Conservation (phyloP, 768 basidiomycete species). For the Boletellus emodensis region DNA sequence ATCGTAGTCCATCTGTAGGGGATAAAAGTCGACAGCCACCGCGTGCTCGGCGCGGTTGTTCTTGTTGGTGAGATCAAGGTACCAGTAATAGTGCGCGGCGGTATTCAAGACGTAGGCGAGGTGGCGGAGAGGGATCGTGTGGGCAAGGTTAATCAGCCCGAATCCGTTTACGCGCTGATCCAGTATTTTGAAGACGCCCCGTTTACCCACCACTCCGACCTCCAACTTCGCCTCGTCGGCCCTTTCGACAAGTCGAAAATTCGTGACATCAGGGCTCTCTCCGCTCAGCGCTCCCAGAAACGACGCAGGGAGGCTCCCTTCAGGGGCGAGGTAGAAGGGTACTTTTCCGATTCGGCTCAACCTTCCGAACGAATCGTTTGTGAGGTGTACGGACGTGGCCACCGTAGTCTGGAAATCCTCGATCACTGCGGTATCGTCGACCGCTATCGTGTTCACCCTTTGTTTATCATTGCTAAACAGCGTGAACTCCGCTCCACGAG, state of each 20-base stretch:
- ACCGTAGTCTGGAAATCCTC: constrained; percentile 13
- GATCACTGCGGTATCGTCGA: constrained; percentile 9
- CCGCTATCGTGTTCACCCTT: not conserved
- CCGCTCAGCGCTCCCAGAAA: not conserved
- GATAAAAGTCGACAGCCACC: constrained; percentile 13
- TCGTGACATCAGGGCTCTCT: not conserved
- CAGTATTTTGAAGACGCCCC: constrained; percentile 1
- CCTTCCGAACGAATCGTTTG: constrained; percentile 1
- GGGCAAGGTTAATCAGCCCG: not conserved
- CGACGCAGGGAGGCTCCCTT: not conserved
- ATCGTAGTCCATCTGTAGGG: not conserved
- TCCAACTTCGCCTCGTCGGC: constrained; percentile 2
- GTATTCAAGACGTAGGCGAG: constrained; percentile 4
- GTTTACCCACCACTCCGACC: not conserved
- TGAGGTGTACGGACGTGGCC: not conserved
- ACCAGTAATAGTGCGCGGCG: constrained; percentile 22
- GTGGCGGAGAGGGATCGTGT: not conserved
- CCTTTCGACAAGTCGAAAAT: not conserved
- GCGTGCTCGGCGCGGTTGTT: not conserved
- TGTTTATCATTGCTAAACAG: constrained; percentile 11
- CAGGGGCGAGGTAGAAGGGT: not conserved
- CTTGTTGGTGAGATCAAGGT: constrained; percentile 12
- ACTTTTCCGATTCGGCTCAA: constrained; percentile 1
- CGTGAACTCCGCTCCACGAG: constrained; percentile 14
- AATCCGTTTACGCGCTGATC: constrained; percentile 1